A percentile compares a stretch with the other conserved stretches of the same genome.
phyloP scores from a whole-genome alignment of 1,139 yeast genomes.

The Blastobotrys ciferrii region DNA sequence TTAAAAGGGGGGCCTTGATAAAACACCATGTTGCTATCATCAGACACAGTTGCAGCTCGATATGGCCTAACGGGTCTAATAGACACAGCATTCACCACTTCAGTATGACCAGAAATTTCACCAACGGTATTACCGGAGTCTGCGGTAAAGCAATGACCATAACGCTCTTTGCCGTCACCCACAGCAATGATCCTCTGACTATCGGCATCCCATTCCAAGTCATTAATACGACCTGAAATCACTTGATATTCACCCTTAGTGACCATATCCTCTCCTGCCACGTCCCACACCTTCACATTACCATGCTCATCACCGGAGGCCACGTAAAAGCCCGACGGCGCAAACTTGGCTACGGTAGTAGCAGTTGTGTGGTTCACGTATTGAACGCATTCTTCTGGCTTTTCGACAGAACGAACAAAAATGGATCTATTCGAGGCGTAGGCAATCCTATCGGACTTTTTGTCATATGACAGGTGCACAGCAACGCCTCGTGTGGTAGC shows the following conservation, averaged over 20 bases:
- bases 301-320: constrained; percentile 94
- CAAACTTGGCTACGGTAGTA: constrained; percentile 80
- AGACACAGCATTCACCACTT: constrained; percentile 76
- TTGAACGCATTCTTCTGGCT: constrained; percentile 52
- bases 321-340: constrained; percentile 85
- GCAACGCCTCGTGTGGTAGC: constrained; percentile 67
- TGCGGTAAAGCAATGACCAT: constrained; percentile 89
- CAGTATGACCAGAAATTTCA: constrained; percentile 92
- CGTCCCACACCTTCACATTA: constrained; percentile 84
- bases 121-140: constrained; percentile 96
- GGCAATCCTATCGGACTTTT: constrained; percentile 63
- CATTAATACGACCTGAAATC: constrained; percentile 77
- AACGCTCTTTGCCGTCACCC: constrained; percentile 89
- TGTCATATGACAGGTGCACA: constrained; percentile 73
- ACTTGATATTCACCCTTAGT: constrained; percentile 82
- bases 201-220: constrained; percentile 92
- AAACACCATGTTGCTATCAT: constrained; percentile 81
- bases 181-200: constrained; percentile 84
- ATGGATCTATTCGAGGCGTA: constrained; percentile 83
- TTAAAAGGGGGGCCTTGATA: constrained; percentile 93
- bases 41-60: constrained; percentile 90
- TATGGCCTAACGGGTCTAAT: constrained; percentile 89
- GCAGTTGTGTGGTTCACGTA: constrained; percentile 67
- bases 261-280: constrained; percentile 55
- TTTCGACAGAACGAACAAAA: constrained; percentile 62